Evolutionary conservation across 2,329 filamentous ascomycete species (phyloP), one percentile per base, ranked within the genome.

Genomic region (Epichloe uncinata): DNA sequence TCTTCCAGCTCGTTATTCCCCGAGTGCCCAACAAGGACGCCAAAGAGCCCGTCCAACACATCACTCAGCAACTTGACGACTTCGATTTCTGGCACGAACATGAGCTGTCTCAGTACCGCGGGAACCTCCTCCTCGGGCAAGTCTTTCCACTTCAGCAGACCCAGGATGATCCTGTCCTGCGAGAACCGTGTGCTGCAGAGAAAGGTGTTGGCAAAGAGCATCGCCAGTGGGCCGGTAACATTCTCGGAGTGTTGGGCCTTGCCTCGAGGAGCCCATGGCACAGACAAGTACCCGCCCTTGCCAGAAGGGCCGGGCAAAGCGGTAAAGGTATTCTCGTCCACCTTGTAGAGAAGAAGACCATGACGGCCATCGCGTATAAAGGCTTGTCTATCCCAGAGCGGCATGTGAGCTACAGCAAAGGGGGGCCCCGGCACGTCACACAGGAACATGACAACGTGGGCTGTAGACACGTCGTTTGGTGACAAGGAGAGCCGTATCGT

Each of bases 81-180:
- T 67, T 98, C 94, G 50, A 97, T 95, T 63, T 98, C 93, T 0
- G 93, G 87, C 0, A 98, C 90, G 57, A 97, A 97, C 18, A 90
- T 82, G 45, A 97, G 79, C 56, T 90, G 83, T 62, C 85, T 85
- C 41, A 98, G 70, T 1, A 95, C 71, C 22, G 81, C 75, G 1
- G 86, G 74, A 1, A 97, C 73, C 36, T 90, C 81, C 30, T 82
- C 81, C 43, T 82, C 77, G 0, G 82, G 74, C 40, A 83, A 75
- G 12, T 91, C 84, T 60, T 81, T 87, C 93, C 93, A 97, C 58
- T 84, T 87, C 35, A 97, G 69, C 26, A 98, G 72, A 15, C 87
- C 85, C 16, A 96, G 71, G 11, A 98, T 78, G 15, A 85, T 80
- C 50, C 90, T 84, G 62, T 98, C 90, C 63, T 98, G 93, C 0